Percentiles rank a stretch among this genome's conserved stretches.
These are phyloP conservation scores for Mycena pura DNA, from an alignment of 768 basidiomycete species.

Conservation along the genomic window DNA sequence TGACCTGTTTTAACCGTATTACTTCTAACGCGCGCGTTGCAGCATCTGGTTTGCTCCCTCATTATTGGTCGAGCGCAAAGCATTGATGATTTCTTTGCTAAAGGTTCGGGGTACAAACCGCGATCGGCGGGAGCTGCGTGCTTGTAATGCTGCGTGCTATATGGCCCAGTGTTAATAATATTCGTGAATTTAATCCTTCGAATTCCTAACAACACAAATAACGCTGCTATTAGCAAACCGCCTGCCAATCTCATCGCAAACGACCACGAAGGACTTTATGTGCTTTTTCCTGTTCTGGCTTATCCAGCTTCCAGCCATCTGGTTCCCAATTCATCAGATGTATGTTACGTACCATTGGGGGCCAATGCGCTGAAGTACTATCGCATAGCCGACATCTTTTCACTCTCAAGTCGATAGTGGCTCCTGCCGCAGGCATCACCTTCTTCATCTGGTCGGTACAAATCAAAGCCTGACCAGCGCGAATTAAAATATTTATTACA, in stretches of 20 bases:
- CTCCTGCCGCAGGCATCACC: slow-evolving; percentile 69
- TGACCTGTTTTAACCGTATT: not conserved
- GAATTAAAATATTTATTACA: too few species aligned
- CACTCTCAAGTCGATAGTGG: slow-evolving; percentile 77
- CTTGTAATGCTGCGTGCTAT: slow-evolving; percentile 77
- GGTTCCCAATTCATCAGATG: slow-evolving; percentile 86
- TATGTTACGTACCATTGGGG: slow-evolving; percentile 37
- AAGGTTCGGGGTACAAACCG: slow-evolving; percentile 82
- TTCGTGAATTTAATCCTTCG: slow-evolving; percentile 53
- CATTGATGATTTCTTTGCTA: too few species aligned
- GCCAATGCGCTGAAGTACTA: not conserved
- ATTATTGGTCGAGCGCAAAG: too few species aligned
- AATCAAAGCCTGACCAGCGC: too few species aligned
- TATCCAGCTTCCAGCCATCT: slow-evolving; percentile 78
- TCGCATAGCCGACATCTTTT: slow-evolving; percentile 72
- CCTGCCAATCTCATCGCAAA: slow-evolving; percentile 77
- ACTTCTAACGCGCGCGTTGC: not conserved
- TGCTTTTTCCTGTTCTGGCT: slow-evolving; percentile 91
- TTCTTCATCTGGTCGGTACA: slow-evolving; percentile 87
- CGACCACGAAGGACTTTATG: slow-evolving; percentile 75
- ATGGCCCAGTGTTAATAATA: slow-evolving; percentile 74
- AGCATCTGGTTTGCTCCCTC: too few species aligned
- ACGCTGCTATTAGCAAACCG: slow-evolving; percentile 59
- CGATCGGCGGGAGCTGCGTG: slow-evolving; percentile 83
- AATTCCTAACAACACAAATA: not conserved